These are phyloP conservation scores for Fusarium nelsonii DNA, from an alignment of 2,329 filamentous ascomycete genomes.

Conservation along the genomic window DNA sequence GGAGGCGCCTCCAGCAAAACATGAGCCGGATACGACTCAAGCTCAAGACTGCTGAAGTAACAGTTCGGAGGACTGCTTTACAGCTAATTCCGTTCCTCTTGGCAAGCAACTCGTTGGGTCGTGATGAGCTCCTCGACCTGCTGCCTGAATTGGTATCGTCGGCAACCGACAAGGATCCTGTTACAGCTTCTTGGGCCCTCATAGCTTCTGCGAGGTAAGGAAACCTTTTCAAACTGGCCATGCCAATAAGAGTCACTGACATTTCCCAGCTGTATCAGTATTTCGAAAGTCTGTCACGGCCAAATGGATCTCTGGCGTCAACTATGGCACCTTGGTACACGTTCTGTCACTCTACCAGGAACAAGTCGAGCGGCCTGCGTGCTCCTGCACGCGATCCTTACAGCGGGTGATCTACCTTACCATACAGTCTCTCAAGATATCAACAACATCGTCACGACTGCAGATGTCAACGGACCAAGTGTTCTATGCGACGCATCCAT, in stretches of 20 bases:
- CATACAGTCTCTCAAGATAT: constrained; percentile 75
- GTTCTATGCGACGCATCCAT: constrained; percentile 83
- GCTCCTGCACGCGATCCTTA: constrained; percentile 76
- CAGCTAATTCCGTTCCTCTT: constrained; percentile 71
- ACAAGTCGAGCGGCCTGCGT: constrained; percentile 83
- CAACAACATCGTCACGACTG: constrained; percentile 78
- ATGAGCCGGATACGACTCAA: constrained; percentile 63
- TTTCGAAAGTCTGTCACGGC: constrained; percentile 52
- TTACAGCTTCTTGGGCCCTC: constrained; percentile 83
- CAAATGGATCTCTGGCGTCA: constrained; percentile 71
- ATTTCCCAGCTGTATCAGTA: constrained; percentile 50
- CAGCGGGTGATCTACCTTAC: constrained; percentile 74
- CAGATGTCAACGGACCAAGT: constrained; percentile 85
- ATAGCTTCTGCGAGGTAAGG: constrained; percentile 81
- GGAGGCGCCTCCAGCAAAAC: constrained; percentile 58
- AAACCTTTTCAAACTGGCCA: background rate
- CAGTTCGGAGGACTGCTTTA: constrained; percentile 64
- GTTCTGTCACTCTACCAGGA: constrained; percentile 75
- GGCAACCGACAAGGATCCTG: constrained; percentile 76
- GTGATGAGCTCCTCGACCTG: constrained; percentile 66
- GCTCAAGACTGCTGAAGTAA: constrained; percentile 59
- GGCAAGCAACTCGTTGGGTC: constrained; percentile 58
- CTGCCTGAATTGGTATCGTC: constrained; percentile 69
- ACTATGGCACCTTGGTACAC: constrained; percentile 79
- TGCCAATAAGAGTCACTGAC: constrained; percentile 40